Evolutionary conservation across 306 rosid species (phyloP), one percentile per base, ranked within the genome.

Genomic region (Pterocarpus santalinus): DNA sequence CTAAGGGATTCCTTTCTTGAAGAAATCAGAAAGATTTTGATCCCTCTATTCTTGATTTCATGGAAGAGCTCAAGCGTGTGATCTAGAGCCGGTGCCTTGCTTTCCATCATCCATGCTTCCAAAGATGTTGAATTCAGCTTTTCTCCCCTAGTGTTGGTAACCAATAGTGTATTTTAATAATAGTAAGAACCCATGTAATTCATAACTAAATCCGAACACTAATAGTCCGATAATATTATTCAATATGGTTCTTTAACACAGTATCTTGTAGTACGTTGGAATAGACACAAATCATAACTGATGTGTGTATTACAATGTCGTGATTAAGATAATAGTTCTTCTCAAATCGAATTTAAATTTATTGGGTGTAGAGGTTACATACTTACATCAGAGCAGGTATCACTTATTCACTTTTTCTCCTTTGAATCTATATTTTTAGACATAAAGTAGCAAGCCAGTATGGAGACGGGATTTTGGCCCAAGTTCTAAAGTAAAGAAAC

Each of bases 81-180:
- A 74, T 86, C 84, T 28, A 68, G 47, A 57, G 85, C 81, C 0
- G 85, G 90, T 79, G 93, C 97, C 8, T 80, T 82, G 11, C 89
- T 75, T 77, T 80, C 65, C 77, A 28, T 77, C 94, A 89, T 82
- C 91, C 97, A 86, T 47, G 76, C 81, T 72, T 92, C 94, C 84
- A 89, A 66, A 9, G 84, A 83, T 44, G 73, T 88, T 77, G 73
- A 55, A 34, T 90, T 92, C 34, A 85, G 1, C 86, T 87, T 87
- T 61, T 86, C 68, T 34, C 92, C 92, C 74, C 92, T 92, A 0
- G 11, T 57, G 34, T 77, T 14, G 28, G 28, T 36, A 36, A 36
- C 1, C 41, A 38, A 38, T 38, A 38, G 41, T 14, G 71, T 14
- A 63, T 76, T 34, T 76, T 41, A 22, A 22, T 22, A 22, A 22